Evolutionary conservation across 164 flowering plant species (phyloP).

Genomic region (Warburgia ugandensis): DNA sequence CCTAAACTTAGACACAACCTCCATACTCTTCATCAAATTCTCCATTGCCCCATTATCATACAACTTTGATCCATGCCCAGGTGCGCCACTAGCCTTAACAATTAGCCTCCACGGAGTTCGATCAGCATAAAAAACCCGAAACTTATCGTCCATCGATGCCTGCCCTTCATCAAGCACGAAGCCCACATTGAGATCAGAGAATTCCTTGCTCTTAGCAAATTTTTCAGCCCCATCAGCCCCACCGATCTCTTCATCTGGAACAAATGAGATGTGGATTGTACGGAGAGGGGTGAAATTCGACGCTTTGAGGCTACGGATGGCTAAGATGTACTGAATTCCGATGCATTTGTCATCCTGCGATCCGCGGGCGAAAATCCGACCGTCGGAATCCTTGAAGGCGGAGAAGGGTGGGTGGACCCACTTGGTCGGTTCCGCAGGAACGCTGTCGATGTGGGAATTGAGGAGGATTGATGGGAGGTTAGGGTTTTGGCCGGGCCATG

Average conservation of each 20-base stretch:
- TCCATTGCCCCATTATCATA: conserved; percentile 79
- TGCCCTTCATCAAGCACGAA: conserved; percentile 91
- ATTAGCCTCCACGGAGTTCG: conserved; percentile 59
- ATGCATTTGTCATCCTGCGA: conserved; percentile 93
- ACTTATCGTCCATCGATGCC: conserved; percentile 54
- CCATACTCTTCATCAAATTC: conserved; percentile 87
- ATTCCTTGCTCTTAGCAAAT: conserved; percentile 53
- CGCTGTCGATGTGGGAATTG: conserved; percentile 89
- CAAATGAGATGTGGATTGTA: conserved; percentile 52
- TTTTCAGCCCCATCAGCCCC: conserved; percentile 59
- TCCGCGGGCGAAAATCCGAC: conserved; percentile 79
- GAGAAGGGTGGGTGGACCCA: conserved; percentile 84
- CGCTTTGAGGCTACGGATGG: conserved; percentile 31
- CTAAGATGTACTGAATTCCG: conserved; percentile 44
- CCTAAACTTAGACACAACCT: conserved; percentile 53
- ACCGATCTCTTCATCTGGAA: conserved; percentile 94
- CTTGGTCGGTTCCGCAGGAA: conserved; percentile 82
- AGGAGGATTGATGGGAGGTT: conserved; percentile 75
- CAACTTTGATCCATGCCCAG: conserved; percentile 87
- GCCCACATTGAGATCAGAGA: conserved; percentile 65
- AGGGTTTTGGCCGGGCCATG: conserved; percentile 71
- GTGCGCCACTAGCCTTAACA: conserved; percentile 59
- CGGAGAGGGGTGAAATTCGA: conserved; percentile 29
- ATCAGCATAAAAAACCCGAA: conserved; percentile 81
- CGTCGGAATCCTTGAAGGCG: conserved; percentile 42